A percentile compares a stretch with the other conserved stretches of the same genome.
Conservation (phyloP, 78 protist genomes). For the Andalucia godoyi region DNA sequence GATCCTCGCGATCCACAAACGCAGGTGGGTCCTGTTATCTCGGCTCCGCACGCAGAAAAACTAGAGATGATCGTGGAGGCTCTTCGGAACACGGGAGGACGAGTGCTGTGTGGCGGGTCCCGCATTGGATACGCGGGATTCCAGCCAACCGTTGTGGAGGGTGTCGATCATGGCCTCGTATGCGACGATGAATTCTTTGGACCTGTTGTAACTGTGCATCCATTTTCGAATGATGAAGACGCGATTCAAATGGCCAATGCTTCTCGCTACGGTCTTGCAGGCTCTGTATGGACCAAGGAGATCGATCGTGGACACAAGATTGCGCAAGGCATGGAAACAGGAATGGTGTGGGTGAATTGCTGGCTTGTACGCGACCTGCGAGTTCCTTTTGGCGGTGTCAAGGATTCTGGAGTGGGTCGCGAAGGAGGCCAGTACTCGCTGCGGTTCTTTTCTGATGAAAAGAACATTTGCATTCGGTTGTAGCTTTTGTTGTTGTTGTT, state of each 20-base stretch:
- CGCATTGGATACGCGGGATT: slow-evolving; percentile 21
- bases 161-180: no score
- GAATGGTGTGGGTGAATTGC: slow-evolving; percentile 82
- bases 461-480: slow-evolving; percentile 63
- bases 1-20: slow-evolving; percentile 32
- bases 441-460: slow-evolving; percentile 63
- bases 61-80: slow-evolving; percentile 42
- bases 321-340: slow-evolving; percentile 41
- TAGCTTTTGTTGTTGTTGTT: no score
- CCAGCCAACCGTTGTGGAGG: slow-evolving; percentile 64
- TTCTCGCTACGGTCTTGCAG: slow-evolving; percentile 65
- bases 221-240: slow-evolving; percentile 49
- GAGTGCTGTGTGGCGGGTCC: slow-evolving; percentile 26
- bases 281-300: slow-evolving; percentile 64
- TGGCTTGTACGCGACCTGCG: slow-evolving; percentile 59
- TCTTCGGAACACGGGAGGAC: slow-evolving; percentile 61
- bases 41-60: slow-evolving; percentile 39
- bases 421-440: slow-evolving; percentile 67
- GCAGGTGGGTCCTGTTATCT: slow-evolving; percentile 55
- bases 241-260: slow-evolving; percentile 53
- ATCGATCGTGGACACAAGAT: slow-evolving; percentile 38
- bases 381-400: slow-evolving; percentile 67
- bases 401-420: slow-evolving; percentile 72
- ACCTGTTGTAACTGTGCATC: slow-evolving; percentile 52
- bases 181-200: slow-evolving; percentile 56